phyloP scores from a whole-genome alignment of 1,139 yeast species.

The Protomyces arabidopsidicola region DNA sequence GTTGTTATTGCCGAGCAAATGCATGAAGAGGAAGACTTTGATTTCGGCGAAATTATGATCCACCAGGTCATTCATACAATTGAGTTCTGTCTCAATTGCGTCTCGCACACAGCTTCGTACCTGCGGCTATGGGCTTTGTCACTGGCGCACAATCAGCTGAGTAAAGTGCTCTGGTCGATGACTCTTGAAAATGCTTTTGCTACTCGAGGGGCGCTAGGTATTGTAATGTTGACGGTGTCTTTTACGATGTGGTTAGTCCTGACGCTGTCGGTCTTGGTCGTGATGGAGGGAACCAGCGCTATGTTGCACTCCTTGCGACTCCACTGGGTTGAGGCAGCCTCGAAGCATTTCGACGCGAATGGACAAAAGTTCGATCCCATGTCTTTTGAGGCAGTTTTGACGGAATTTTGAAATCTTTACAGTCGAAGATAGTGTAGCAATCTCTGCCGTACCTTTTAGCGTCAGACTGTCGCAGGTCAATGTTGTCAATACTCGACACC shows the following conservation, averaged over 20 bases:
- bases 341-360: constrained; percentile 94
- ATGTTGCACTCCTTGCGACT: constrained; percentile 94
- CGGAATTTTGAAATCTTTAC: too few species aligned
- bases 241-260: constrained; percentile 94
- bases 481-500: too few species aligned
- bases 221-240: constrained; percentile 64
- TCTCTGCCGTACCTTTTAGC: neutral
- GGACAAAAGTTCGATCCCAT: constrained; percentile 87
- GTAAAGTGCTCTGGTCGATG: constrained; percentile 94
- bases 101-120: constrained; percentile 96
- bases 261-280: constrained; percentile 83
- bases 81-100: constrained; percentile 95
- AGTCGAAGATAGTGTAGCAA: neutral
- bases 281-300: constrained; percentile 98
- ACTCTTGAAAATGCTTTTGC: constrained; percentile 82
- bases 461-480: neutral
- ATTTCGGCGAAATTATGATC: constrained; percentile 88
- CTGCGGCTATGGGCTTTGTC: constrained; percentile 96
- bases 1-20: constrained; percentile 37
- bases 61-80: constrained; percentile 98
- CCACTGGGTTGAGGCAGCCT: constrained; percentile 99
- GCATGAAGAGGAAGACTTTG: constrained; percentile 50
- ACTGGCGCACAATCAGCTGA: constrained; percentile 92
- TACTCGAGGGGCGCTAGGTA: constrained; percentile 63
- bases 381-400: constrained; percentile 45